A percentile compares a stretch with the other conserved stretches of the same genome.
Evolutionary conservation across 495 filamentous ascomycete genomes (phyloP).

Genomic region (Penicillium angulare): DNA sequence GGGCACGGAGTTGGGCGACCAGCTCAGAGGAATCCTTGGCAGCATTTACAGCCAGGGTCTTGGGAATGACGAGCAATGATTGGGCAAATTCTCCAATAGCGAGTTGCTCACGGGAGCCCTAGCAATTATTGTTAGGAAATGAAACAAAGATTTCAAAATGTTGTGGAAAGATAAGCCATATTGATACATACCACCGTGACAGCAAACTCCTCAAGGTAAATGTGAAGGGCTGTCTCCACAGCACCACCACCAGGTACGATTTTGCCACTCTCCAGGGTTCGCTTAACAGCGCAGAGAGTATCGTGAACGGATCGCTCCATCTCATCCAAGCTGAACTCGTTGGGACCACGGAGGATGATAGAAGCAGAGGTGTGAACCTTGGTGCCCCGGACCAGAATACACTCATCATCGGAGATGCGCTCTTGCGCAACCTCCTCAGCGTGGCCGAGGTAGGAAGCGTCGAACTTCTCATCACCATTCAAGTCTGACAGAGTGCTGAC

Average conservation of each 20-base stretch:
- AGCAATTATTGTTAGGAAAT: slow-evolving; percentile 15
- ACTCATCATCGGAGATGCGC: slow-evolving; percentile 97
- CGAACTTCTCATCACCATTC: slow-evolving; percentile 97
- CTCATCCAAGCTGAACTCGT: slow-evolving; percentile 96
- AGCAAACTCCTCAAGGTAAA: slow-evolving; percentile 99
- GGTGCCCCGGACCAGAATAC: slow-evolving; percentile 94
- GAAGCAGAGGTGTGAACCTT: slow-evolving; percentile 91
- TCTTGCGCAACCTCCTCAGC: slow-evolving; percentile 97
- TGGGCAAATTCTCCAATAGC: slow-evolving; percentile 97
- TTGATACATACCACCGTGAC: slow-evolving; percentile 73
- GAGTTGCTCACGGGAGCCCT: slow-evolving; percentile 94
- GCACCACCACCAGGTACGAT: slow-evolving; percentile 96
- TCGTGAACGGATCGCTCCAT: slow-evolving; percentile 99
- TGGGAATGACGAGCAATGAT: slow-evolving; percentile 90
- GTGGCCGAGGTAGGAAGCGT: slow-evolving; percentile 79
- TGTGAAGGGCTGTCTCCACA: slow-evolving; percentile 97
- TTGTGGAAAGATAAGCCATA: background rate
- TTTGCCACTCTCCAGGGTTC: slow-evolving; percentile 92
- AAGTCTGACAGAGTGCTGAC: slow-evolving; percentile 91
- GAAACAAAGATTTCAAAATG: background rate
- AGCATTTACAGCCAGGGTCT: slow-evolving; percentile 95
- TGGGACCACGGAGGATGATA: slow-evolving; percentile 92
- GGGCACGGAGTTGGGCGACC: slow-evolving; percentile 89
- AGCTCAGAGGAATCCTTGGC: slow-evolving; percentile 95
- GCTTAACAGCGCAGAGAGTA: slow-evolving; percentile 93